Base-by-base conservation (phyloP, 345 rosid genomes). In the Nasturtium officinale region DNA sequence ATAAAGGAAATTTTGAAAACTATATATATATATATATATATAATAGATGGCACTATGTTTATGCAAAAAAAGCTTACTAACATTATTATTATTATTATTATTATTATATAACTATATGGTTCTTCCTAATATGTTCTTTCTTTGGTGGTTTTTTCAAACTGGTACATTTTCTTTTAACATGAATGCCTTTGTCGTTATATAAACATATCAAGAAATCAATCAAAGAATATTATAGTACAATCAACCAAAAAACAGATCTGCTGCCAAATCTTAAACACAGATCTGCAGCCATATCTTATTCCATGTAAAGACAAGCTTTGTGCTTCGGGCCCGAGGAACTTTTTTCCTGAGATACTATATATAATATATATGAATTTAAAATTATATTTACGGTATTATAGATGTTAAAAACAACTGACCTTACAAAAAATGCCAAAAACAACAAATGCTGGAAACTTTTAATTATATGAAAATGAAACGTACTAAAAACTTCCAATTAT, bases 231-330 rank as follows among this genome's bases (percentile, higher is more conserved):
- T 30, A 32, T 47, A 35, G 60, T 25, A 65, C 65, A 57, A 58
- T 58, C 52, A 58, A 65, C 51, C 43, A 47, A 47, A 64, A 65
- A 65, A 74, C 78, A 74, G 72, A 74, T 76, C 79, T 53, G 65
- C 69, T 61, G 65, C 79, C 56, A 76, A 76, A 76, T 69, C 79
- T 75, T 75, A 75, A 76, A 69, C 75, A 69, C 65, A 76, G 43
- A 76, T 76, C 70, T 76, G 60, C 23, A 47, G 45, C 37, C 60
- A 71, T 74, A 63, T 68, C 66, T 80, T 78, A 63, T 80, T 79
- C 72, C 48, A 70, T 70, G 66, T 70, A 69, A 64, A 77, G 76
- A 63, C 76, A 77, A 56, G 69, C 72, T 69, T 69, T 70, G 63
- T 69, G 80, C 54, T 70, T 70, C 42, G 66, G n/a, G n/a, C n/a